A percentile compares a stretch with the other conserved stretches of the same genome.
phyloP scores from a whole-genome alignment of 805 yeast species.

The Zygoascus tannicola region DNA sequence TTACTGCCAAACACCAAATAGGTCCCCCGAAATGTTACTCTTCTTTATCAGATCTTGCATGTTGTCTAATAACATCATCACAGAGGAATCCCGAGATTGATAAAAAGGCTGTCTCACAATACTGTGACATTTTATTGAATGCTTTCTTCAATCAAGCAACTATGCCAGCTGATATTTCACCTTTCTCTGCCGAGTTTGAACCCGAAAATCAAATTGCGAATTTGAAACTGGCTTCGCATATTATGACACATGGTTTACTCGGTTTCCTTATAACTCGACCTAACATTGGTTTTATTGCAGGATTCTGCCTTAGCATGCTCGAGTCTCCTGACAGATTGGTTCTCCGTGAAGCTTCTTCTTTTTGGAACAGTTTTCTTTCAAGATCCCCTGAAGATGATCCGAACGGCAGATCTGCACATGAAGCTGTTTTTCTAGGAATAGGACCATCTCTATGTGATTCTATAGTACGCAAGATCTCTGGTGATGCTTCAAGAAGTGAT shows the following conservation, averaged over 20 bases:
- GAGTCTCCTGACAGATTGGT: conserved; percentile 46
- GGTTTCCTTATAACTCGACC: conserved; percentile 12
- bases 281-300: conserved; percentile 21
- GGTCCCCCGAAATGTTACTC: conserved; percentile 19
- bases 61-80: conserved; percentile 20
- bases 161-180: conserved; percentile 12
- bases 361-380: conserved; percentile 44
- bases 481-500: conserved; percentile 35
- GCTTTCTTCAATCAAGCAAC: conserved; percentile 13
- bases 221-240: conserved; percentile 22
- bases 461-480: conserved; percentile 35
- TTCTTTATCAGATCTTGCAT: conserved; percentile 23
- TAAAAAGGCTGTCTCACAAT: background rate
- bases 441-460: conserved; percentile 26
- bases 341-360: conserved; percentile 41
- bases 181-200: background rate
- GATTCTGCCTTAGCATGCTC: conserved; percentile 34
- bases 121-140: conserved; percentile 8
- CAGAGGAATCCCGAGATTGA: background rate
- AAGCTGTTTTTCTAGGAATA: conserved; percentile 21
- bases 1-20: conserved; percentile 25
- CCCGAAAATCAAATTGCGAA: conserved; percentile 24
- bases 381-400: background rate
- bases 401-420: too few species aligned
- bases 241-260: conserved; percentile 11